Base-by-base conservation (phyloP, 805 yeast species). In the Candida pini region DNA sequence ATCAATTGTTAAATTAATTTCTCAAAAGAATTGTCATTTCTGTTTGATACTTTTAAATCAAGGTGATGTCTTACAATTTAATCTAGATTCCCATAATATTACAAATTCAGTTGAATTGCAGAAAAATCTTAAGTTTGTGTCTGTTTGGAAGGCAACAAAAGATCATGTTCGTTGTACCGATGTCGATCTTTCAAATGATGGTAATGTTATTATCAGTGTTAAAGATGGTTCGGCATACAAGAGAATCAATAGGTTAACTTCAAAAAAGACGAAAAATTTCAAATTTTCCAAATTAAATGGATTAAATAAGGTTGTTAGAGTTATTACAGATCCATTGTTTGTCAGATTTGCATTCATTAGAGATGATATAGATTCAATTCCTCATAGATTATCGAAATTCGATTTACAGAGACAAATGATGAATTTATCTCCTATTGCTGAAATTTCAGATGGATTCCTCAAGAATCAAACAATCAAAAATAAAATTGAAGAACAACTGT, bases 131-230 rank as follows among this genome's bases (percentile, higher is more conserved):
- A 76, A 69, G 29, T 76, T 72, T 44, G 43, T 53, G 1, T 54
- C 60, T 1, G 59, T 72, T n/a, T 84, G 92, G 90, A 67, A 60
- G 21, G 84, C 89, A 1, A 66, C 73, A 36, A 73, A 73, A 32
- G 53, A 58, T 9, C 78, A 74, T 45, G 60, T 75, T 68, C 65
- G 62, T 36, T 86, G 76, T 31, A 63, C 61, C 4, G 95, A 86
- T 57, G 70, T 83, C 21, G 90, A 79, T 48, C 67, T 80, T 28
- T 72, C 82, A 2, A 63, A 59, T 13, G 83, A 80, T 48, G 94
- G 94, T 0, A 76, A 84, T 0, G 54, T 85, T 2, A 62, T 88
- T 1, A 53, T 89, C 1, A 73, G 82, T 42, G 81, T 92, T 0
- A 55, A 64, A 15, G 76, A 77, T 31, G 96, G 96, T 0, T 70